Base-by-base conservation (phyloP, 441 rosid species). In the Hura crepitans region DNA sequence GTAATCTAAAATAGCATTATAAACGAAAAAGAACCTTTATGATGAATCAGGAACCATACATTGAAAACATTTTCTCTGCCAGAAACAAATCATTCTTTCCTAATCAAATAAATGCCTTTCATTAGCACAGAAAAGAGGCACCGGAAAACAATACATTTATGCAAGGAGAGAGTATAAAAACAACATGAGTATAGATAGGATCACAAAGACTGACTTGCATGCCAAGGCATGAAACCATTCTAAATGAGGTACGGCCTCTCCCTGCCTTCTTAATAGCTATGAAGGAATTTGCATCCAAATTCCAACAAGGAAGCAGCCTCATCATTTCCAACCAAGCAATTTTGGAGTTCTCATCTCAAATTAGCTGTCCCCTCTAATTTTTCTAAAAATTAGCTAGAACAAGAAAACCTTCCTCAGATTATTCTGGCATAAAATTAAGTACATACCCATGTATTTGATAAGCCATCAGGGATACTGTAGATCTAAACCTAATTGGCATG, bases 61-160 rank as follows among this genome's bases (percentile, higher is more conserved):
- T 35, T 35, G 39, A 2, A 35, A 35, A 6, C 6, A 35, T 5
- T 5, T 10, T 5, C 42, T 37, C 7, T 37, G 42, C 42, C 42
- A 37, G 22, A 51, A 11, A 51, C 10, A 51, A 51, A 0, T 3
- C 5, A 51, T 3, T n/a, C n/a, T 20, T 59, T 15, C 17, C 33
- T 1, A 31, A 31, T 30, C 43, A 49, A 49, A 49, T 49, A 15
- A 2, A 49, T 57, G n/a, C 20, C 35, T 14, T 25, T 15, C n/a
- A 57, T 15, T 8, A 25, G 37, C n/a, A 23, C 37, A 56, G 35
- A 56, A 56, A 56, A 56, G 61, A 56, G 28, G 61, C 61, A 57
- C 37, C 20, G 17, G 1, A 4, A 51, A 18, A 51, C 22, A 6
- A 51, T 18, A 51, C 11, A 20, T 51, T 17, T 6, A 51, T 20